Percentiles rank a stretch among this genome's conserved stretches.
phyloP scores from a whole-genome alignment of 169 alveolate genomes.

The Plasmodium relictum region DNA sequence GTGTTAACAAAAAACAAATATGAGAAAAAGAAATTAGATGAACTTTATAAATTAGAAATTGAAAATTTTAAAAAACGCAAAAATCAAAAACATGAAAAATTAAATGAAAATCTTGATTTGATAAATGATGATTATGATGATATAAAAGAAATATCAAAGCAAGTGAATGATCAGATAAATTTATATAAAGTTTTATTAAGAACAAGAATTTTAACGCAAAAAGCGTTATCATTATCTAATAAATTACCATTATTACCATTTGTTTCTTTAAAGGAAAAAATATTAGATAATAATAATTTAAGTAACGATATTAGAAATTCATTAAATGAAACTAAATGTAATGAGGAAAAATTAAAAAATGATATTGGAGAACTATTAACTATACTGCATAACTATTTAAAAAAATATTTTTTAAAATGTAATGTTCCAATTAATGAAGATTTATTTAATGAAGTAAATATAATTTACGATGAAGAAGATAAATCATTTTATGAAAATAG shows the following conservation, averaged over 20 bases:
- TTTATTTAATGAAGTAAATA: constrained; percentile 29
- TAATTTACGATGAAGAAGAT: constrained; percentile 77
- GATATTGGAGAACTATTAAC: constrained; percentile 39
- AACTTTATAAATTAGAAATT: constrained; percentile 54
- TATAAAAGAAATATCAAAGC: constrained; percentile 61
- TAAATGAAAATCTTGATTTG: constrained; percentile 20
- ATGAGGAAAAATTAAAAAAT: constrained; percentile 43
- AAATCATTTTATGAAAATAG: constrained; percentile 53
- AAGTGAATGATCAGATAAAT: constrained; percentile 47
- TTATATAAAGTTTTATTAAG: constrained; percentile 56
- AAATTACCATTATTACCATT: constrained; percentile 51
- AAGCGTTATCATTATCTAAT: constrained; percentile 40
- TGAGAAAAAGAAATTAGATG: constrained; percentile 65
- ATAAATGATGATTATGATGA: constrained; percentile 58
- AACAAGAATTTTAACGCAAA: constrained; percentile 70
- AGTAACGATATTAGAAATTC: background rate
- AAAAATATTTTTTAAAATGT: constrained; percentile 43
- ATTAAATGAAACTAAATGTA: constrained; percentile 24
- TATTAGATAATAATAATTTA: constrained; percentile 17
- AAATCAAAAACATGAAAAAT: background rate
- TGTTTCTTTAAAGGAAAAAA: constrained; percentile 31
- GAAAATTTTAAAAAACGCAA: constrained; percentile 53
- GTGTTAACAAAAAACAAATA: constrained; percentile 8
- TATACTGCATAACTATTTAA: constrained; percentile 35
- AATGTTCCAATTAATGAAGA: constrained; percentile 44